Conservation (phyloP, 2,329 filamentous ascomycete genomes). For the Pseudogymnoascus sp. region DNA sequence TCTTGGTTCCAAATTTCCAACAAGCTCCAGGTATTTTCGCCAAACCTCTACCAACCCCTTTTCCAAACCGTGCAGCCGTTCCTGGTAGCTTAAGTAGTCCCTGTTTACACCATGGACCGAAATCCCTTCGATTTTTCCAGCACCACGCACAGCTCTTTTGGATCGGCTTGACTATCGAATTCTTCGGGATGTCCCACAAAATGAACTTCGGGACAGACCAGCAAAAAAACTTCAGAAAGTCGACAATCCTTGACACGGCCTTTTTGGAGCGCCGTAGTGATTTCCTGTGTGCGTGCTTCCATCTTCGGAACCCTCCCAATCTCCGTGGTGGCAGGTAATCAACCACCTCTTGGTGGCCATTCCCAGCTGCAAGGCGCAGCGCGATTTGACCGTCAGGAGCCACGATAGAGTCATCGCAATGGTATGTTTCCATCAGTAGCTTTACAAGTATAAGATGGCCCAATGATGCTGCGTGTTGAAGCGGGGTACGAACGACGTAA, state of each 20-base stretch:
- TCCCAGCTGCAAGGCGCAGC: slow-evolving; percentile 35
- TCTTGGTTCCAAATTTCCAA: slow-evolving; percentile 5
- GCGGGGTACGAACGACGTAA: slow-evolving; percentile 31
- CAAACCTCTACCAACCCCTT: slow-evolving; percentile 14
- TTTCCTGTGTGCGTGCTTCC: slow-evolving; percentile 27
- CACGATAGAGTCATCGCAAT: slow-evolving; percentile 36
- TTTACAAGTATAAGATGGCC: slow-evolving; percentile 35
- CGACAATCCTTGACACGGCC: slow-evolving; percentile 19
- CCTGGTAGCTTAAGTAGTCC: slow-evolving; percentile 24
- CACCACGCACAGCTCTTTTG: slow-evolving; percentile 19
- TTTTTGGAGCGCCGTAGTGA: slow-evolving; percentile 23
- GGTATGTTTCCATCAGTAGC: slow-evolving; percentile 33
- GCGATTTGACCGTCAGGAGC: slow-evolving; percentile 39
- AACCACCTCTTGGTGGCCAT: slow-evolving; percentile 36
- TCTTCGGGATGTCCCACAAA: slow-evolving; percentile 27
- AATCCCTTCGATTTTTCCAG: slow-evolving; percentile 23
- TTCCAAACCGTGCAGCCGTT: slow-evolving; percentile 17
- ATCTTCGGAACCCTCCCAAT: slow-evolving; percentile 32
- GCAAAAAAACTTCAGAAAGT: slow-evolving; percentile 16
- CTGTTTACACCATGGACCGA: slow-evolving; percentile 27
- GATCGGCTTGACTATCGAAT: slow-evolving; percentile 23
- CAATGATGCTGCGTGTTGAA: slow-evolving; percentile 35
- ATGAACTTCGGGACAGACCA: slow-evolving; percentile 15
- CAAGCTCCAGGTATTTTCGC: slow-evolving; percentile 15
- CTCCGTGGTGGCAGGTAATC: slow-evolving; percentile 34